Percentiles rank a stretch among this genome's conserved stretches.
These are phyloP conservation scores for Hamamelis virginiana DNA, from an alignment of 164 flowering plant species.

Conservation along the genomic window DNA sequence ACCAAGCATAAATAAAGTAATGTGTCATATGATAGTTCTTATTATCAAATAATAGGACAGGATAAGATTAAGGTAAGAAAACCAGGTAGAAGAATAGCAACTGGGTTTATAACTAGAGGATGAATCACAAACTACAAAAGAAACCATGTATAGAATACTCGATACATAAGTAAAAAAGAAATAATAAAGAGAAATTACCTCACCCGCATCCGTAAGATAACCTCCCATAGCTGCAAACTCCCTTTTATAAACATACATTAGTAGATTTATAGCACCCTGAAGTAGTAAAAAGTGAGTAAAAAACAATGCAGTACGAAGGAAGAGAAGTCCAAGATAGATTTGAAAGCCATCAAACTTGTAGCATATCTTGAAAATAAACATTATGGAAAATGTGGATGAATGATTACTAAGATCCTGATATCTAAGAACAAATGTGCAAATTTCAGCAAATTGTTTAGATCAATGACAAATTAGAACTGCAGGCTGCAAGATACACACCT, in stretches of 20 bases:
- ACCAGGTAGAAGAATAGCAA: too few relatives aligned
- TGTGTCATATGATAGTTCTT: too few relatives aligned
- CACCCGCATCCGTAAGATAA: slow-evolving; percentile 95
- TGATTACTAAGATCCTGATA: background rate
- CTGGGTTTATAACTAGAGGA: too few relatives aligned
- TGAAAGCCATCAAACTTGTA: background rate
- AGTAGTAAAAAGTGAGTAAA: slow-evolving; percentile 8
- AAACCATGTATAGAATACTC: too few relatives aligned
- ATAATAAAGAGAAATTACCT: slow-evolving; percentile 74
- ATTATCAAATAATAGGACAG: too few relatives aligned
- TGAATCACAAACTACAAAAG: too few relatives aligned
- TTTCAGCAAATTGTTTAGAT: background rate
- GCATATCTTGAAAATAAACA: too few relatives aligned
- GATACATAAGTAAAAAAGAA: too few relatives aligned
- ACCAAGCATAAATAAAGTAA: too few relatives aligned
- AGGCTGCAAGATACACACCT: slow-evolving; percentile 50
- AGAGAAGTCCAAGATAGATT: background rate
- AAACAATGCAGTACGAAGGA: background rate
- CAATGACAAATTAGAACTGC: background rate
- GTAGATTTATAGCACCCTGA: slow-evolving; percentile 91
- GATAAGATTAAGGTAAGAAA: too few relatives aligned
- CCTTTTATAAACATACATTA: slow-evolving; percentile 81
- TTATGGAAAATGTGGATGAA: too few relatives aligned
- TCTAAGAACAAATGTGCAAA: background rate
- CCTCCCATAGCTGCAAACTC: slow-evolving; percentile 94